Evolutionary conservation across 805 yeast genomes (phyloP).

Genomic region (Barnettozyma vustinii): DNA sequence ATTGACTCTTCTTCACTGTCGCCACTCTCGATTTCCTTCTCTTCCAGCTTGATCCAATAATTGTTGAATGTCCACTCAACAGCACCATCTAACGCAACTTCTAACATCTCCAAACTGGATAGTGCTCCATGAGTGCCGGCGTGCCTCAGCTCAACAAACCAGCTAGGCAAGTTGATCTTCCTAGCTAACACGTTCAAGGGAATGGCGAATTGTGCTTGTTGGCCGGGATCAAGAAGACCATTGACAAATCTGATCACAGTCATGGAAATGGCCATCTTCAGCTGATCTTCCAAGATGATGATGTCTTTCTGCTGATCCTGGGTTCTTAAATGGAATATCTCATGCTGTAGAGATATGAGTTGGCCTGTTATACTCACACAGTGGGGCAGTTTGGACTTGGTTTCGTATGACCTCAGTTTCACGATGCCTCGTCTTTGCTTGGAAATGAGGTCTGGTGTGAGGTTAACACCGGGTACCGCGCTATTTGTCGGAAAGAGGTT

Average conservation of each 20-base stretch:
- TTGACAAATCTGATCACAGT: slow-evolving; percentile 82
- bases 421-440: slow-evolving; percentile 10
- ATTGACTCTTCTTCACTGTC: slow-evolving; percentile 28
- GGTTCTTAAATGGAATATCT: neutral
- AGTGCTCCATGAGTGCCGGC: slow-evolving; percentile 84
- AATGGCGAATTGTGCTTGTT: slow-evolving; percentile 70
- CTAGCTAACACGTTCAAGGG: slow-evolving; percentile 75
- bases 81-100: slow-evolving; percentile 55
- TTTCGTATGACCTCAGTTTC: slow-evolving; percentile 13
- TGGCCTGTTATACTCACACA: slow-evolving; percentile 15
- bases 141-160: slow-evolving; percentile 87
- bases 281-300: slow-evolving; percentile 1
- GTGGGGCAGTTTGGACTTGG: slow-evolving; percentile 17
- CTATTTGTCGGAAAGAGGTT: slow-evolving; percentile 9
- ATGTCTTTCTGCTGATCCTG: neutral
- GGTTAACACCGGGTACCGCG: neutral
- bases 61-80: slow-evolving; percentile 67
- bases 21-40: slow-evolving; percentile 7
- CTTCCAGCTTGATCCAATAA: slow-evolving; percentile 54
- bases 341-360: slow-evolving; percentile 10
- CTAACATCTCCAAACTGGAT: slow-evolving; percentile 65
- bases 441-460: neutral
- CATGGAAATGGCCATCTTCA: slow-evolving; percentile 37
- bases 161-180: slow-evolving; percentile 61
- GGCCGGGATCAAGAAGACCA: slow-evolving; percentile 83